Conservation (phyloP, 805 yeast genomes). For the Spathaspora boniae region DNA sequence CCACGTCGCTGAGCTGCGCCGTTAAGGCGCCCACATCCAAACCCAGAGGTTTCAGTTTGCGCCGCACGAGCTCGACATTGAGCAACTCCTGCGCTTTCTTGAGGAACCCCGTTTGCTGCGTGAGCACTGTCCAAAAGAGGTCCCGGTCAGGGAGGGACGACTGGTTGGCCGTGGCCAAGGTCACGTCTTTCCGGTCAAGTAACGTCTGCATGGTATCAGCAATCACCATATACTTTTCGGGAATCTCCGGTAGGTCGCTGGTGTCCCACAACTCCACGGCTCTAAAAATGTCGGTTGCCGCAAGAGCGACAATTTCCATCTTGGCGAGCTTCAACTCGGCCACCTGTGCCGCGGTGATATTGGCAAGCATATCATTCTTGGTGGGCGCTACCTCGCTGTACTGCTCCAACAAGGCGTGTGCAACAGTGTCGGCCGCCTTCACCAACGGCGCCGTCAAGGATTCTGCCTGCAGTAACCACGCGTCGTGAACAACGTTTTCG, state of each 20-base stretch:
- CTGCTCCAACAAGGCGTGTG: constrained; percentile 14
- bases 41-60: constrained; percentile 13
- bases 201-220: constrained; percentile 43
- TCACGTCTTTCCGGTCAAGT: constrained; percentile 32
- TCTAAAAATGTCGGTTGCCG: constrained; percentile 19
- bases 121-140: constrained; percentile 37
- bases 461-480: constrained; percentile 8
- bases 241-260: constrained; percentile 18
- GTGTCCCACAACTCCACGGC: constrained; percentile 33
- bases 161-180: constrained; percentile 1
- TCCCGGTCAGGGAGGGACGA: constrained; percentile 11
- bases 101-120: constrained; percentile 32
- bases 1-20: constrained; percentile 37
- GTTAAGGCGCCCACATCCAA: constrained; percentile 26
- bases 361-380: constrained; percentile 22
- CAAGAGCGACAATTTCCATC: constrained; percentile 25
- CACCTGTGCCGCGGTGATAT: constrained; percentile 23
- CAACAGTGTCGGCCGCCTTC: constrained; percentile 19
- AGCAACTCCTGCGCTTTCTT: constrained; percentile 39
- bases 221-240: constrained; percentile 39
- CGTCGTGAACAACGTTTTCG: constrained; percentile 19
- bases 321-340: constrained; percentile 30
- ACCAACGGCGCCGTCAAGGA: constrained; percentile 12
- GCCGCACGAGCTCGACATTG: constrained; percentile 14
- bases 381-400: constrained; percentile 16